These are phyloP conservation scores for Pseudozyma sp. DNA, from an alignment of 1,284 basidiomycete species.

Conservation along the genomic window DNA sequence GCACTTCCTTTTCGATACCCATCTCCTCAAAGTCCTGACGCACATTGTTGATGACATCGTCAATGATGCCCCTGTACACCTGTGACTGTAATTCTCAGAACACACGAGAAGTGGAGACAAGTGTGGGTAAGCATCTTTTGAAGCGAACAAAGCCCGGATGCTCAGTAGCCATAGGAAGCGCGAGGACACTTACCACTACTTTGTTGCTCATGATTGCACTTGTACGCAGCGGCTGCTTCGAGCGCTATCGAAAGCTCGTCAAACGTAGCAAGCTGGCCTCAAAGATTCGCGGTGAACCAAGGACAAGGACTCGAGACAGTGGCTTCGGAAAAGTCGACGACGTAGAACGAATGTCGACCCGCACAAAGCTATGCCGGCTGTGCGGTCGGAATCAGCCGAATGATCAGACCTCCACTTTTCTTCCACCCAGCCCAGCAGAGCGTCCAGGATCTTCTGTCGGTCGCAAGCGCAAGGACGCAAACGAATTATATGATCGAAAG, in stretches of 20 bases:
- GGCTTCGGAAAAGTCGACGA: neutral
- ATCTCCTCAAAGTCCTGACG: slow-evolving; percentile 97
- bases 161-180: no score
- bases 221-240: neutral
- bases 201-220: slow-evolving; percentile 54
- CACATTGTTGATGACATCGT: slow-evolving; percentile 90
- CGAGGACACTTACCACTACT: slow-evolving; percentile 47
- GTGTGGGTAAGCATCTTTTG: slow-evolving; percentile 1
- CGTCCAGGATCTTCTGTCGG: neutral
- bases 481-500: slow-evolving; percentile 8
- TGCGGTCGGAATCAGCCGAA: neutral
- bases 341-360: no score
- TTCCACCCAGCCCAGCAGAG: neutral
- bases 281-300: neutral
- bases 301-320: neutral
- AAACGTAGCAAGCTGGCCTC: neutral
- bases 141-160: neutral
- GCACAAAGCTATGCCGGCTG: slow-evolving; percentile 1
- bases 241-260: neutral
- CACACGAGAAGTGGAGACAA: neutral
- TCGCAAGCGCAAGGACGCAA: slow-evolving; percentile 1
- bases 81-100: slow-evolving; percentile 76
- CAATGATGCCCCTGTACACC: slow-evolving; percentile 93
- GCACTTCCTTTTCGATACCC: slow-evolving; percentile 90
- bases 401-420: neutral